Conservation (phyloP, 192 early-diverging fungal species). For the Coemansia sp. region DNA sequence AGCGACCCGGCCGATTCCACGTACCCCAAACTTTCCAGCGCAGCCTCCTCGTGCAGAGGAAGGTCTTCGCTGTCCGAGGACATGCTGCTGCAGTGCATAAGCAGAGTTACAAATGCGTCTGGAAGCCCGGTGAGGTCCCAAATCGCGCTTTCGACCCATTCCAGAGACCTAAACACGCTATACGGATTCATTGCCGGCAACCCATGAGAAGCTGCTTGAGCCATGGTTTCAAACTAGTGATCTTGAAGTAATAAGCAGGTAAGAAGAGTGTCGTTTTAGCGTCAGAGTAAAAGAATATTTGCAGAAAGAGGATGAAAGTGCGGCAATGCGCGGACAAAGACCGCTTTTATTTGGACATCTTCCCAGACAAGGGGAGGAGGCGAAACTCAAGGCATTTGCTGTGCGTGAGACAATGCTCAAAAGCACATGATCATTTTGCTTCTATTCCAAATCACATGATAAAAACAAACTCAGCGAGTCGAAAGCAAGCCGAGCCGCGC, state of each 20-base stretch:
- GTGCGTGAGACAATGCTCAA: no score
- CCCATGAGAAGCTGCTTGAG: constrained; percentile 10
- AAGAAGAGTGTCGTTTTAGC: background rate
- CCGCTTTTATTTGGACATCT: constrained; percentile 4
- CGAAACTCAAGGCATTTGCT: no score
- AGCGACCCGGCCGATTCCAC: constrained; percentile 20
- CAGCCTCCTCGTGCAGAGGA: constrained; percentile 11
- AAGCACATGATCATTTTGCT: constrained; percentile 2
- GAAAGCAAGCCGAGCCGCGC: no score
- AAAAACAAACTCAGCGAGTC: no score
- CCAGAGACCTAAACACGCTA: constrained; percentile 36
- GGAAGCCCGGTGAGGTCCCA: constrained; percentile 44
- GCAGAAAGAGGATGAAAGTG: no score
- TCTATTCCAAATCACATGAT: no score
- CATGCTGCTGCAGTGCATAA: constrained; percentile 30
- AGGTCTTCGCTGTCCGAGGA: constrained; percentile 15
- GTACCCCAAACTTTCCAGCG: constrained; percentile 16
- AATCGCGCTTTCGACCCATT: constrained; percentile 32
- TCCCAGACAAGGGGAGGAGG: no score
- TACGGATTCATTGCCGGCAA: constrained; percentile 7
- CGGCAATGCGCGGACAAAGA: background rate
- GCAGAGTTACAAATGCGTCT: constrained; percentile 33
- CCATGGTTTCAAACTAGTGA: constrained; percentile 4
- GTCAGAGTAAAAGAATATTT: background rate
- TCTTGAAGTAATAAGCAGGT: background rate